phyloP scores from a whole-genome alignment of 768 basidiomycete genomes.

The Brasilioporus rufonigricans region DNA sequence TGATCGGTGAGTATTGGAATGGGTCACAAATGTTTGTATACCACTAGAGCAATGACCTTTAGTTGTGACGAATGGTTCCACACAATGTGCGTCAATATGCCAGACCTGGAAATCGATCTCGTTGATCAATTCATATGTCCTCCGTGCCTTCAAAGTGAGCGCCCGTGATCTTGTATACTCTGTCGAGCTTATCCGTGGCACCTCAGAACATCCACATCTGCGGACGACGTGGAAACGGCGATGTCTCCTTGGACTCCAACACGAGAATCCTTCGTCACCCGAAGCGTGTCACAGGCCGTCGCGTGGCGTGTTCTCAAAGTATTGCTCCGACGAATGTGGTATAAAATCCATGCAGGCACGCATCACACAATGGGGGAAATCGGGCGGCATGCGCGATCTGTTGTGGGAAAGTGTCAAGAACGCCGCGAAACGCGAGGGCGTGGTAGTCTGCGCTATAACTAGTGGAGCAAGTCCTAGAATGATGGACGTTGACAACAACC shows the following conservation, averaged over 20 bases:
- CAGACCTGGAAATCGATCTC: constrained; percentile 78
- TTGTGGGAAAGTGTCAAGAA: constrained; percentile 76
- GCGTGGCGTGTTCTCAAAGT: constrained; percentile 83
- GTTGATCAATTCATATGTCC: constrained; percentile 94
- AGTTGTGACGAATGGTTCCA: constrained; percentile 98
- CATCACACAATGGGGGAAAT: constrained; percentile 59
- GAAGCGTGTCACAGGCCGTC: constrained; percentile 79
- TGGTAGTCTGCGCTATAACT: constrained; percentile 50
- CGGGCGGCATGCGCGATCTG: constrained; percentile 58
- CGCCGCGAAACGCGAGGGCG: constrained; percentile 68
- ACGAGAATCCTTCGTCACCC: constrained; percentile 57
- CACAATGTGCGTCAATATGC: constrained; percentile 78
- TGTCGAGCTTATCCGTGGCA: not conserved
- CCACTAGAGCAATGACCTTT: not conserved
- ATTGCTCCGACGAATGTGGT: constrained; percentile 89
- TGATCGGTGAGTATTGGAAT: constrained; percentile 60
- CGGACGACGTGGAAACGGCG: constrained; percentile 79
- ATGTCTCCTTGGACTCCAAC: constrained; percentile 67
- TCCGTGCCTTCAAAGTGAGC: constrained; percentile 70
- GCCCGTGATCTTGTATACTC: not conserved
- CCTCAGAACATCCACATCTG: constrained; percentile 56
- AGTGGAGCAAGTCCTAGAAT: constrained; percentile 24
- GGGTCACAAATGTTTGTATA: not conserved
- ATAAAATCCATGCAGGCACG: constrained; percentile 66
- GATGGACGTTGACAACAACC: constrained; percentile 15